Conservation (phyloP, 345 rosid genomes). For the Conringia planisiliqua region DNA sequence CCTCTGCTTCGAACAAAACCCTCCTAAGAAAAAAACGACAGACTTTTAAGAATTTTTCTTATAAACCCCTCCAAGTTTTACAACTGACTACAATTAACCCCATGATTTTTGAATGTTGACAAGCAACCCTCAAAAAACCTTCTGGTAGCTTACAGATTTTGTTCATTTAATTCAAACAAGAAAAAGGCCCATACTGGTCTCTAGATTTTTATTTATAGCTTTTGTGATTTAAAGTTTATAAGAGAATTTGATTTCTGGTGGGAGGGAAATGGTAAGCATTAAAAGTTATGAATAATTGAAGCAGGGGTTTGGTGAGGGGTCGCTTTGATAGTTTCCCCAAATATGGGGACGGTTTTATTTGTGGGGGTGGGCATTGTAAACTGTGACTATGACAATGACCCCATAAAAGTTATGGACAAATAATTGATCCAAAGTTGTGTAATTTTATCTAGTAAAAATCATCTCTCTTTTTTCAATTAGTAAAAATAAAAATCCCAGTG, state of each 20-base stretch:
- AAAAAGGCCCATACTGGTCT: background rate
- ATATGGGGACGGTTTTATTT: constrained; percentile 36
- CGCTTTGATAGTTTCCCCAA: constrained; percentile 40
- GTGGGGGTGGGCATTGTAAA: constrained; percentile 21
- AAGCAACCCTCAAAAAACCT: background rate
- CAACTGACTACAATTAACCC: background rate
- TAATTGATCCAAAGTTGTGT: constrained; percentile 21
- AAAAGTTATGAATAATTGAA: constrained; percentile 32
- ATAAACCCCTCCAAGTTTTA: background rate
- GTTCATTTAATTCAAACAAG: background rate
- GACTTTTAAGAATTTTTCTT: background rate
- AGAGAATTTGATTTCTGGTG: background rate
- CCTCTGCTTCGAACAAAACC: background rate
- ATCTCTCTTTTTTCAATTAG: background rate
- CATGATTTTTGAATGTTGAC: background rate
- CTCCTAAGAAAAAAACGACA: background rate
- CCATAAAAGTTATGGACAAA: background rate
- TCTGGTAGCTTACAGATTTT: background rate
- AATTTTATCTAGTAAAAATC: background rate
- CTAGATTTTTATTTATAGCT: background rate
- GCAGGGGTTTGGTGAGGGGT: constrained; percentile 35
- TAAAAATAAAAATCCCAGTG: background rate
- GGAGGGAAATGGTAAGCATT: constrained; percentile 30
- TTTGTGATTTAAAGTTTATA: background rate
- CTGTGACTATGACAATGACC: constrained; percentile 30